A percentile compares a stretch with the other conserved stretches of the same genome.
These are phyloP conservation scores for Hyaloscypha hepaticicola DNA, from an alignment of 495 filamentous ascomycete genomes.

Conservation along the genomic window DNA sequence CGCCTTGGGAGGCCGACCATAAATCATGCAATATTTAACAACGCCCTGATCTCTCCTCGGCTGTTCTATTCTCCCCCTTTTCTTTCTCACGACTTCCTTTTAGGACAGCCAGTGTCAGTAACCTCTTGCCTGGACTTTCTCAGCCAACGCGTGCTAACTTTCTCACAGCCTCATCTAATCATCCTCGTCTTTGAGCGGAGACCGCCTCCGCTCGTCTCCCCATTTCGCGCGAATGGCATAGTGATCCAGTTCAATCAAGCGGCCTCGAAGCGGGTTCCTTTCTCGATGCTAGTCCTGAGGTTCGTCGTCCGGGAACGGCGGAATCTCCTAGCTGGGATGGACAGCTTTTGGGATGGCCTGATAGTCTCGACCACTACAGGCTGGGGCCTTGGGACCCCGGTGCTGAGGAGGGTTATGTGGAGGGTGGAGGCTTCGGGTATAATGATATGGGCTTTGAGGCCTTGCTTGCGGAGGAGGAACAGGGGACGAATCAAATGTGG, in stretches of 20 bases:
- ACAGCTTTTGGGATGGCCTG: not conserved
- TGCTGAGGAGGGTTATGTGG: not conserved
- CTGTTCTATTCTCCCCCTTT: not conserved
- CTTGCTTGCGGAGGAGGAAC: not conserved
- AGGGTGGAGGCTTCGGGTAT: not conserved
- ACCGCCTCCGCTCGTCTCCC: not conserved
- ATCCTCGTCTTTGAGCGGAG: not conserved
- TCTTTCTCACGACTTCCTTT: not conserved
- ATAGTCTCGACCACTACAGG: not conserved
- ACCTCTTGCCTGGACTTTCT: not conserved
- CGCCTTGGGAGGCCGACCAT: not conserved
- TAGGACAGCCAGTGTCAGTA: not conserved
- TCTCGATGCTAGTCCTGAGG: not conserved
- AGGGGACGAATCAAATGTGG: not conserved
- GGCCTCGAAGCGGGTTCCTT: not conserved
- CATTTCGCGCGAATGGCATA: not conserved
- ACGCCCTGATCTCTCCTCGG: not conserved
- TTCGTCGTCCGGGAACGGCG: not conserved
- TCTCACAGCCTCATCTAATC: not conserved
- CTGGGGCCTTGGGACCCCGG: not conserved
- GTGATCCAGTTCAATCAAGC: slow-evolving; percentile 5
- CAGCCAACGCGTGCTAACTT: not conserved
- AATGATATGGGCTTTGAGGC: not conserved
- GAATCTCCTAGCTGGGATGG: slow-evolving; percentile 2
- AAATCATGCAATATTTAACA: not conserved